phyloP scores from a whole-genome alignment of 768 basidiomycete species.

The Mycena chlorophos region DNA sequence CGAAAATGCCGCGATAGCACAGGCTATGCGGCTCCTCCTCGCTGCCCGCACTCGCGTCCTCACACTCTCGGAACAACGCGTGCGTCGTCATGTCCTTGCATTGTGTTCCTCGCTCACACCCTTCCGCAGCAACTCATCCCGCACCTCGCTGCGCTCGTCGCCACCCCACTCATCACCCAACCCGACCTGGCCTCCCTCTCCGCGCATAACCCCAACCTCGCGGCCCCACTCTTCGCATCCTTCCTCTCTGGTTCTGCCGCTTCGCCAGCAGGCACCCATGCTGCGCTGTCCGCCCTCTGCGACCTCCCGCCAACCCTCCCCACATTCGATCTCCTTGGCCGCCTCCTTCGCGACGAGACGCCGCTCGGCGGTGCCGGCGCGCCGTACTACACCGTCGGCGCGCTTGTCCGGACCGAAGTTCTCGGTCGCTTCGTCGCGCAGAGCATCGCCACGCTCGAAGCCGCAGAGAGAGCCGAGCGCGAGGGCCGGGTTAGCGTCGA shows the following conservation, averaged over 20 bases:
- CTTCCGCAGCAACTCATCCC: conserved; percentile 52
- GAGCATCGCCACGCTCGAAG: conserved; percentile 67
- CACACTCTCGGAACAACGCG: conserved; percentile 74
- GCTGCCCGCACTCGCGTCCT: conserved; percentile 71
- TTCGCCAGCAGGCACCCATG: conserved; percentile 28
- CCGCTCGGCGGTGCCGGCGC: conserved; percentile 41
- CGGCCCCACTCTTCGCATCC: conserved; percentile 63
- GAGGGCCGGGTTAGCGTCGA: conserved; percentile 73
- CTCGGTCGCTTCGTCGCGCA: conserved; percentile 74
- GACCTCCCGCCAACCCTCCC: conserved; percentile 71
- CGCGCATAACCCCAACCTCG: conserved; percentile 67
- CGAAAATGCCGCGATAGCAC: conserved; percentile 56
- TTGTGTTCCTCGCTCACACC: neutral
- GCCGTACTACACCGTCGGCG: conserved; percentile 53
- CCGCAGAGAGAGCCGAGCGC: conserved; percentile 65
- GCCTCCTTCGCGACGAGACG: conserved; percentile 64
- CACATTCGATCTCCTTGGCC: conserved; percentile 72
- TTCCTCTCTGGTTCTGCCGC: conserved; percentile 46
- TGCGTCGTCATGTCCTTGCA: conserved; percentile 25
- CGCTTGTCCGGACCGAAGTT: conserved; percentile 62
- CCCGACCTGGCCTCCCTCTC: conserved; percentile 59
- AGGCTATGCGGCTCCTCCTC: conserved; percentile 67
- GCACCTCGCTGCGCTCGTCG: conserved; percentile 62
- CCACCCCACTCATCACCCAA: conserved; percentile 25
- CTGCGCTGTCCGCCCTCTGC: conserved; percentile 38